These are phyloP conservation scores for Ceratobasidium papillatum DNA, from an alignment of 1,284 basidiomycete species.

Conservation along the genomic window DNA sequence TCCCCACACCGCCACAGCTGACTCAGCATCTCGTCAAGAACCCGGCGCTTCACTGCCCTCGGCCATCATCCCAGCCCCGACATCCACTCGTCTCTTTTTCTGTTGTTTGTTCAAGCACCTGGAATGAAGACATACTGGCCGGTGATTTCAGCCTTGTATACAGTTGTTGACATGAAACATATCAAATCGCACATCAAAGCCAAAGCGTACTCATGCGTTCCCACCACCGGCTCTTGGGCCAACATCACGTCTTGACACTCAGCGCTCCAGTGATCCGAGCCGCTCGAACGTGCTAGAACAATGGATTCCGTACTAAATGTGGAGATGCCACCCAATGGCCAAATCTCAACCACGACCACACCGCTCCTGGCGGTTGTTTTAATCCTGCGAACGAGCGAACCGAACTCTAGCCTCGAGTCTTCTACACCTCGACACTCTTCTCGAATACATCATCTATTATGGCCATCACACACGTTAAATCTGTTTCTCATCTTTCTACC, in stretches of 20 bases:
- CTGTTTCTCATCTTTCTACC: conserved; percentile 3
- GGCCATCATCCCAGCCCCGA: background rate
- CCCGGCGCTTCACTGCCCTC: background rate
- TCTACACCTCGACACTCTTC: background rate
- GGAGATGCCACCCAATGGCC: background rate
- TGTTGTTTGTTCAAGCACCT: too few relatives aligned
- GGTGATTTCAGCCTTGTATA: too few relatives aligned
- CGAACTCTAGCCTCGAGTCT: background rate
- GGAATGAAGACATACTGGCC: too few relatives aligned
- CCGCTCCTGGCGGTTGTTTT: background rate
- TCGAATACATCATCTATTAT: background rate
- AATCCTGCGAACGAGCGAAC: background rate
- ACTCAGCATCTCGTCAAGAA: background rate
- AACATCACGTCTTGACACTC: background rate
- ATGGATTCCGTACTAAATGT: background rate
- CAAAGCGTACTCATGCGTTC: background rate
- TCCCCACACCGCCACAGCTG: background rate
- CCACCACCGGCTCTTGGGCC: conserved; percentile 6
- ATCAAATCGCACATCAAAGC: too few relatives aligned
- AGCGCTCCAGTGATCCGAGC: background rate
- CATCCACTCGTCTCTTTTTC: too few relatives aligned
- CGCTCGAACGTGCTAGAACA: conserved; percentile 15
- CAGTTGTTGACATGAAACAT: too few relatives aligned
- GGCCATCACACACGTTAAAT: conserved; percentile 18
- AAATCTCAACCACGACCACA: conserved; percentile 21